Evolutionary conservation across 495 filamentous ascomycete genomes (phyloP), one percentile per base, ranked within the genome.

Genomic region (Penicillium turbatum): DNA sequence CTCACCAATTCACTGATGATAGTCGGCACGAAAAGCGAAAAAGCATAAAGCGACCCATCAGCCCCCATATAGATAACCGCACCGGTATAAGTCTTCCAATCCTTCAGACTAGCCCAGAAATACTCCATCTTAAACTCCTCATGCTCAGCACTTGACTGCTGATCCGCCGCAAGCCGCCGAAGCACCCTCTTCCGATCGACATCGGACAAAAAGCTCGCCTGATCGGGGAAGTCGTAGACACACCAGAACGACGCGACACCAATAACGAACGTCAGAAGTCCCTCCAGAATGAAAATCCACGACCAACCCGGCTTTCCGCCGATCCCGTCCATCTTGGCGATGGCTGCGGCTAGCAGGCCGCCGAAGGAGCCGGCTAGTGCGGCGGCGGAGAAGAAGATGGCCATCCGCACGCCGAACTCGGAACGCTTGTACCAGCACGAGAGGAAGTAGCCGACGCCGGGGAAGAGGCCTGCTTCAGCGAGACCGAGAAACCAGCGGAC

Each of bases 161-260:
- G 72, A 64, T 97, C 92, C 13, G 74, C 63, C 29, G 81, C 84
- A 43, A 97, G 75, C 1, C 92, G 79, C 12, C 83, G 79, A 26
- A 90, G 66, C 0, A 96, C 90, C 7, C 91, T 82, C 12, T 75
- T 76, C 26, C 88, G 82, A 59, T 97, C 92, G 1, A 74, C 72
- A 0, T 81, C 77, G 3, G 81, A 84, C 16, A 97, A 76, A 62
- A 96, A 97, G 9, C 54, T 79, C 6, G 92, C 92, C 38, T 86
- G 76, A 59, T 90, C 88, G 0, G 92, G 92, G 64, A 95, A 97
- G 62, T 97, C 90, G 57, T 88, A 82, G 2, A 97, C 90, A 71
- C 90, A 79, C 86, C 87, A 93, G 69, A 89, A 92, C 10, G 85
- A 90, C 1, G 75, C 69, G 5, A 90, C 34, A 6, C 87, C 92